Conservation (phyloP, 371 early-diverging fungal genomes). For the Mortierella sp. region DNA sequence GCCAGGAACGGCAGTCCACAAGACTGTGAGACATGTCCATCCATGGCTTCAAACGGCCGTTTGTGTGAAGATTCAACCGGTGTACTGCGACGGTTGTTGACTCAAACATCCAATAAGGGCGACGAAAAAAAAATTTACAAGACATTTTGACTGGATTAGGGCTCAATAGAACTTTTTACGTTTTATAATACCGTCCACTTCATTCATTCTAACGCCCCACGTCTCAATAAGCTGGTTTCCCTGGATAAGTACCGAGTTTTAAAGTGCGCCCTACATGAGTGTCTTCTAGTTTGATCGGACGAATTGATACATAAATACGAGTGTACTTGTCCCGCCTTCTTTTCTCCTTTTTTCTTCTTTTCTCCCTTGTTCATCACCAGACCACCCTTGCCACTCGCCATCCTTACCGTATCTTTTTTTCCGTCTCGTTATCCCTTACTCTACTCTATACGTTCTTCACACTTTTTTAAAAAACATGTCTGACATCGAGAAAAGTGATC, state of each 20-base stretch:
- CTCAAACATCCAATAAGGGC: neutral
- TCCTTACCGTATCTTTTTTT: neutral
- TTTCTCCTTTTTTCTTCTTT: neutral
- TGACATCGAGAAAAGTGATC: neutral
- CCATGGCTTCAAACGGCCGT: no score
- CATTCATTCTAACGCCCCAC: no score
- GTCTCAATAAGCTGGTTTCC: no score
- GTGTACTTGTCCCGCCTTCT: neutral
- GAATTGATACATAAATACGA: neutral
- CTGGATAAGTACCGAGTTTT: no score
- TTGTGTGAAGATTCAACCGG: no score
- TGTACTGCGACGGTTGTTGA: no score
- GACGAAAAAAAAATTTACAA: neutral
- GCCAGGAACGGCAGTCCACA: no score
- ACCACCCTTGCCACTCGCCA: neutral
- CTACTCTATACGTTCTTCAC: neutral
- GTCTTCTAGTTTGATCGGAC: neutral
- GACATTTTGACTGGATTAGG: no score
- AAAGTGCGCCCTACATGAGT: no score
- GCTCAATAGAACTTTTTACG: no score
- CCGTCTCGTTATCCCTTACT: neutral
- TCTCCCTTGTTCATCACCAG: conserved; percentile 2
- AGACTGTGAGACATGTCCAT: no score
- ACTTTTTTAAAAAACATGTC: neutral
- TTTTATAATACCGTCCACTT: no score